Conservation (phyloP, 495 filamentous ascomycete genomes). For the Alectoria sarmentosa region DNA sequence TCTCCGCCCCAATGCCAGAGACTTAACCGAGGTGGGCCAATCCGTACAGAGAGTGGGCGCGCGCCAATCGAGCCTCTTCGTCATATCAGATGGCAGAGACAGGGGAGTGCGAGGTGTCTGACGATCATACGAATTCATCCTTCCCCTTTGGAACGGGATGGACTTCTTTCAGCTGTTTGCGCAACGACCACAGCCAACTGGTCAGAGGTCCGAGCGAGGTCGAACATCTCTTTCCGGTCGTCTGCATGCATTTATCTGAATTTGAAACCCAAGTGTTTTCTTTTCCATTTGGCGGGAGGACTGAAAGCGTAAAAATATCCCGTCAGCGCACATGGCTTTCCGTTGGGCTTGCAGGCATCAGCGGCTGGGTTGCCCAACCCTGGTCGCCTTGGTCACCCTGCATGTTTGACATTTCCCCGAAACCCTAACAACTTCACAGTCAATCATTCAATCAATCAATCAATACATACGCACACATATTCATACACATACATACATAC, state of each 20-base stretch:
- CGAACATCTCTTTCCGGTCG: neutral
- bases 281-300: slow-evolving; percentile 7
- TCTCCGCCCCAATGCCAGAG: neutral
- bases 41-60: slow-evolving; percentile 8
- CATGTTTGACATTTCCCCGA: slow-evolving; percentile 3
- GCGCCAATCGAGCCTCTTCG: slow-evolving; percentile 12
- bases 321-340: slow-evolving; percentile 16
- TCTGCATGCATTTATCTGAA: neutral
- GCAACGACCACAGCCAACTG: neutral
- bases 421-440: no score
- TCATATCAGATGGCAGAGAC: neutral
- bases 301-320: neutral
- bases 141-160: neutral
- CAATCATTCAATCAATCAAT: no score
- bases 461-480: no score
- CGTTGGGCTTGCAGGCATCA: slow-evolving; percentile 13
- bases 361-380: neutral
- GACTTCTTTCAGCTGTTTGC: neutral
- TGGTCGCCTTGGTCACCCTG: no score
- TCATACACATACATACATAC: no score
- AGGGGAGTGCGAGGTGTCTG: slow-evolving; percentile 9
- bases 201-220: neutral
- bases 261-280: neutral
- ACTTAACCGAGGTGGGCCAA: neutral
- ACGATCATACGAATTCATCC: neutral